Evolutionary conservation across 306 rosid genomes (phyloP), one percentile per base, ranked within the genome.

Genomic region (Cicer pinnatifidum): DNA sequence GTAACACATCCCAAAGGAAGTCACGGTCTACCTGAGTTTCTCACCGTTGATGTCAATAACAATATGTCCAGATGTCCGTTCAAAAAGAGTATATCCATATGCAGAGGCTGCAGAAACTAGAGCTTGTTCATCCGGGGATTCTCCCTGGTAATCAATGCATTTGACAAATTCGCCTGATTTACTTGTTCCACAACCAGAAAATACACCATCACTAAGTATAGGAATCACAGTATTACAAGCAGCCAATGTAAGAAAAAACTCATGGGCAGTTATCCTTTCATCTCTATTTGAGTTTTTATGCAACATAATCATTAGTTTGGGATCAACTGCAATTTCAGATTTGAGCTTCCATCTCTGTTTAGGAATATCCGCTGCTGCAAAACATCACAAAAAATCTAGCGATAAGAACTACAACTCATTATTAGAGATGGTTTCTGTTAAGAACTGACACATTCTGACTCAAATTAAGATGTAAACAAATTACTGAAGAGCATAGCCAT

Each of bases 51-150:
- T 87, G 63, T 91, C 97, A 61, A 95, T 75, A 47, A 87, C 97
- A 73, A 95, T 91, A 79, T 95, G 99, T 56, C 99, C 99, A 6
- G 99, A 90, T 61, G 99, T 91, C 80, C 97, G 91, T 87, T 95
- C 99, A 78, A 87, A 86, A 77, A 95, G 99, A 40, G 96, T 95
- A 78, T 88, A 95, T 65, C 97, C 95, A 86, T 95, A 91, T 45
- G 97, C 91, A 75, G 93, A 88, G 50, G 99, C 97, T 1, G 99
- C 99, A 71, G 91, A 76, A 84, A 91, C 99, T 73, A 95, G 87
- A 9, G 99, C 97, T 82, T 95, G 99, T 76, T 95, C 99, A 62
- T 95, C 99, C 46, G 99, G 99, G 71, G 99, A 95, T 81, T 95
- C 99, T 61, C 99, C 99, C 76, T 95, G 99, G 82, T 95, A 95